Conservation (phyloP, 805 yeast genomes). For the Naumovozyma castellii region DNA sequence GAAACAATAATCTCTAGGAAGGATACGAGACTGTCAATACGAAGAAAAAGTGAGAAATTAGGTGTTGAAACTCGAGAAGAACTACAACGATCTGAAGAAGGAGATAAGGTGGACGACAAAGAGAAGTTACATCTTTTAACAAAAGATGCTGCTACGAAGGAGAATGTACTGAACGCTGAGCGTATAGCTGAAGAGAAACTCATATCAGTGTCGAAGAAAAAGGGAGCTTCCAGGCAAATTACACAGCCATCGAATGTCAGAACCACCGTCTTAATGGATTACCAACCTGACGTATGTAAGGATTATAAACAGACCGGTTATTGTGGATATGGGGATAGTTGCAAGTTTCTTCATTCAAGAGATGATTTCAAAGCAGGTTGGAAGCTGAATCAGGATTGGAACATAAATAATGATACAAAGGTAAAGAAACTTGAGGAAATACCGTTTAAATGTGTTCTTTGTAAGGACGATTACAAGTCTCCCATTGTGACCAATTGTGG, state of each 20-base stretch:
- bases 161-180: slow-evolving; percentile 10
- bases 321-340: slow-evolving; percentile 95
- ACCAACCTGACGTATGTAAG: slow-evolving; percentile 89
- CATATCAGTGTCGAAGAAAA: neutral
- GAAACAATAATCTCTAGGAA: neutral
- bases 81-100: neutral
- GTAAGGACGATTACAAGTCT: slow-evolving; percentile 42
- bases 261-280: slow-evolving; percentile 67
- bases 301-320: slow-evolving; percentile 86
- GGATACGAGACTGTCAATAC: neutral
- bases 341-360: slow-evolving; percentile 86
- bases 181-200: neutral
- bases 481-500: slow-evolving; percentile 55
- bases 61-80: neutral
- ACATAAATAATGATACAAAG: slow-evolving; percentile 25
- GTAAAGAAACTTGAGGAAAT: slow-evolving; percentile 27
- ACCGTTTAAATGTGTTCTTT: slow-evolving; percentile 56
- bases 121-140: no score
- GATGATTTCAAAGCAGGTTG: slow-evolving; percentile 72
- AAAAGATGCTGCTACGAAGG: slow-evolving; percentile 10
- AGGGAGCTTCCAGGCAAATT: slow-evolving; percentile 4
- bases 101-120: neutral
- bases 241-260: slow-evolving; percentile 38
- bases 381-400: slow-evolving; percentile 68
- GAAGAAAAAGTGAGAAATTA: neutral